Conservation (phyloP, 495 filamentous ascomycete species). For the Daldinia decipiens region DNA sequence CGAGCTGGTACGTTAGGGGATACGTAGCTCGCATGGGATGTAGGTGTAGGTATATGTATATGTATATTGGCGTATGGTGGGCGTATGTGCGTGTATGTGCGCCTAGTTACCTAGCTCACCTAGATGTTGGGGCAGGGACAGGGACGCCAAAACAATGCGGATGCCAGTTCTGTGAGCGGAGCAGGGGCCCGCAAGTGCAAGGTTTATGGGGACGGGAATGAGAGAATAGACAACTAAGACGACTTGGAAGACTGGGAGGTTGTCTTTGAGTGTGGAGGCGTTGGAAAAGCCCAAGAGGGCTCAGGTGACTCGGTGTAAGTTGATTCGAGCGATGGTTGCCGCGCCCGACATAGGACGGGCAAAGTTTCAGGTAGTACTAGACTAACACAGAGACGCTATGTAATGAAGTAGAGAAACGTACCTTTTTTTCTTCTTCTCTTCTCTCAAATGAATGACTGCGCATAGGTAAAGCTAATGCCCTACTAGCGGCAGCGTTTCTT, state of each 20-base stretch:
- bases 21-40: slow-evolving; percentile 8
- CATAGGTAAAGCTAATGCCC: slow-evolving; percentile 34
- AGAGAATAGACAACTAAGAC: slow-evolving; percentile 7
- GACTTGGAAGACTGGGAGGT: slow-evolving; percentile 5
- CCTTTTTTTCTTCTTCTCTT: slow-evolving; percentile 18
- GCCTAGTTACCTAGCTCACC: neutral
- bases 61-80: slow-evolving; percentile 11
- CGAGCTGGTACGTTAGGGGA: slow-evolving; percentile 13
- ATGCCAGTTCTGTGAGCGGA: slow-evolving; percentile 40
- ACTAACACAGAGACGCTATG: slow-evolving; percentile 9
- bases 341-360: slow-evolving; percentile 30
- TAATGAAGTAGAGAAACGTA: slow-evolving; percentile 29
- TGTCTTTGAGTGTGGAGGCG: slow-evolving; percentile 6
- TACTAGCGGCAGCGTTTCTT: slow-evolving; percentile 42
- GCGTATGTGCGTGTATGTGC: slow-evolving; percentile 9
- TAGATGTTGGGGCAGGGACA: slow-evolving; percentile 38
- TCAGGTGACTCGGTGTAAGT: slow-evolving; percentile 36
- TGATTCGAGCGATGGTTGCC: slow-evolving; percentile 34
- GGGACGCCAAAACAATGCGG: slow-evolving; percentile 32
- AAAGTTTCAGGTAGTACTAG: slow-evolving; percentile 38
- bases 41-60: neutral
- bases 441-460: slow-evolving; percentile 27
- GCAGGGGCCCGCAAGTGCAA: slow-evolving; percentile 40
- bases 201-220: slow-evolving; percentile 33
- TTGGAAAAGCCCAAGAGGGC: slow-evolving; percentile 21